Evolutionary conservation across 768 basidiomycete genomes (phyloP).

Genomic region (Boletus subparvulus): DNA sequence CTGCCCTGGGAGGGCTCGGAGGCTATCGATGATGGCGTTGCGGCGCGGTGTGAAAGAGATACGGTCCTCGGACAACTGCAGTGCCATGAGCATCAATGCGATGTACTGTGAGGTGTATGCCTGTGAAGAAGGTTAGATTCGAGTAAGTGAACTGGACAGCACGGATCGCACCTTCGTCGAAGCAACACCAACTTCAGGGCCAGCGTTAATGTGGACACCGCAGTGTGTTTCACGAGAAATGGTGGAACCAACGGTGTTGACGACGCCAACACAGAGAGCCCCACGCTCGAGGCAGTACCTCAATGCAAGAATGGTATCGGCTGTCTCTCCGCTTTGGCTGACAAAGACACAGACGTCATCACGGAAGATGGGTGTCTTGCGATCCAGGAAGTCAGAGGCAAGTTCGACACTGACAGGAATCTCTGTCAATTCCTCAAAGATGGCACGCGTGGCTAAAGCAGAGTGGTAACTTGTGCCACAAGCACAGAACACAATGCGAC

Average conservation of each 20-base stretch:
- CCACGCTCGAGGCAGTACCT: slow-evolving; percentile 97
- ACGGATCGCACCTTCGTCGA: slow-evolving; percentile 76
- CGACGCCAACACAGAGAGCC: slow-evolving; percentile 94
- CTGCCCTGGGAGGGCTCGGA: slow-evolving; percentile 85
- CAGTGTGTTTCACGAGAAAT: slow-evolving; percentile 98
- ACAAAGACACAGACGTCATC: slow-evolving; percentile 97
- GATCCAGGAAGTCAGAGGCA: slow-evolving; percentile 96
- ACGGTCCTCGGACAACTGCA: slow-evolving; percentile 96
- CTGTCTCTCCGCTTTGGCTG: slow-evolving; percentile 97
- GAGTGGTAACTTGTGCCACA: slow-evolving; percentile 99
- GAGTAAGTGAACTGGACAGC: neutral
- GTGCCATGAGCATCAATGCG: slow-evolving; percentile 96
- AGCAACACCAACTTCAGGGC: slow-evolving; percentile 98
- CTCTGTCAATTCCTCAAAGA: slow-evolving; percentile 98
- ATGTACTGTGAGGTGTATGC: slow-evolving; percentile 99
- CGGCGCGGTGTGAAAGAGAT: slow-evolving; percentile 90
- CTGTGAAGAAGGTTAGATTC: slow-evolving; percentile 35
- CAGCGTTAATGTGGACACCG: slow-evolving; percentile 99
- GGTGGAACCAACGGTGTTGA: slow-evolving; percentile 98
- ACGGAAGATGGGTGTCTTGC: slow-evolving; percentile 99
- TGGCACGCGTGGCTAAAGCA: slow-evolving; percentile 91
- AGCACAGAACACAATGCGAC: slow-evolving; percentile 95
- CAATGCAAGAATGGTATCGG: slow-evolving; percentile 94
- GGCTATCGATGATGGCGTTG: slow-evolving; percentile 88
- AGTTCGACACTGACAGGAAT: slow-evolving; percentile 97